A percentile compares a stretch with the other conserved stretches of the same genome.
Conservation (phyloP, 2,329 filamentous ascomycete species). For the Colletotrichum simmondsii region DNA sequence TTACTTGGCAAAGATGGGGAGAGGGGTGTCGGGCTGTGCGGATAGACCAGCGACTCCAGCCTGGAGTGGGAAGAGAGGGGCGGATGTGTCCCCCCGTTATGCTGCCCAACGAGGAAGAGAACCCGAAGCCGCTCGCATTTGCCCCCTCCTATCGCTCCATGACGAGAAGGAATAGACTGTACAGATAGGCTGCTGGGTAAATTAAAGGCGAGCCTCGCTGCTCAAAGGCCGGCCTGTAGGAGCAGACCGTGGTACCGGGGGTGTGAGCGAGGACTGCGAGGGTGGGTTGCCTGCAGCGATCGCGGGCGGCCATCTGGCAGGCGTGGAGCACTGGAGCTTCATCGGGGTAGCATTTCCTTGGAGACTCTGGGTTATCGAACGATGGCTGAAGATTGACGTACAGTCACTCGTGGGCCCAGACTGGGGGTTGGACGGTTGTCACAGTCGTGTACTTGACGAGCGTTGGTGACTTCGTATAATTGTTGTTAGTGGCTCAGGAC, state of each 20-base stretch:
- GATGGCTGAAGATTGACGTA: background rate
- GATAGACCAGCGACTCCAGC: background rate
- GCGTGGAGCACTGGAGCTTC: background rate
- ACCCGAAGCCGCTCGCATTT: background rate
- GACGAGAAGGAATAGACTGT: background rate
- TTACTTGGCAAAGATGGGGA: background rate
- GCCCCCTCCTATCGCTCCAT: background rate
- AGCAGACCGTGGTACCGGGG: background rate
- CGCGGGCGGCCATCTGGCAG: conserved; percentile 12
- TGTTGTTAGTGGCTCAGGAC: background rate
- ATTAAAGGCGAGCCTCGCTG: background rate
- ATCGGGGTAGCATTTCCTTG: background rate
- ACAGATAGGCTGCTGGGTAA: background rate
- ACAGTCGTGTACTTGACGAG: background rate
- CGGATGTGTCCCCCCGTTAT: background rate
- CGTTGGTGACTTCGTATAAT: background rate
- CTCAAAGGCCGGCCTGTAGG: no score
- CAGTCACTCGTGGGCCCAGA: conserved; percentile 3
- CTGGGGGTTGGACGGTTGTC: background rate
- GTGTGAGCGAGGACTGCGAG: background rate
- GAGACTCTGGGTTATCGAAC: conserved; percentile 22
- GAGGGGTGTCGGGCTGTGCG: background rate
- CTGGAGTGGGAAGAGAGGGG: background rate
- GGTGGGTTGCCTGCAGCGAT: conserved; percentile 4
- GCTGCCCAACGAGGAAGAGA: conserved; percentile 11